A percentile compares a stretch with the other conserved stretches of the same genome.
Evolutionary conservation across 1,284 basidiomycete genomes (phyloP).

Genomic region (Tilletia caries): DNA sequence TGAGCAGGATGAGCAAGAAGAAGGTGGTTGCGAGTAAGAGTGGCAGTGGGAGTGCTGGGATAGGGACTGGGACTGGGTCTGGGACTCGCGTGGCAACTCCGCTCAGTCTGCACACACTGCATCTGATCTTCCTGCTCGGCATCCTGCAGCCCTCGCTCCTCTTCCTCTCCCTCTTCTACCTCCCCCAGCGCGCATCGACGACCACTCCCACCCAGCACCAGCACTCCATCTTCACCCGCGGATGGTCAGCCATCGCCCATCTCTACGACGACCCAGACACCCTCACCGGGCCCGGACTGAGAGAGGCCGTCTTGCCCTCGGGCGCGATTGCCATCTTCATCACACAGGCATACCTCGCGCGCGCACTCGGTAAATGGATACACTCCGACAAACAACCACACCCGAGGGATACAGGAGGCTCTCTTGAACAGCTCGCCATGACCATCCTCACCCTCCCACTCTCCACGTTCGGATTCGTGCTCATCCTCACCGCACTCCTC

Average conservation of each 20-base stretch:
- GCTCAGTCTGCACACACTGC: not conserved
- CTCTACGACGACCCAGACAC: not conserved
- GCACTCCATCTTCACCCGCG: not conserved
- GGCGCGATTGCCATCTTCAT: slow-evolving; percentile 2
- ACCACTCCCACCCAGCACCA: not conserved
- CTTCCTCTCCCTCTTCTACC: not conserved
- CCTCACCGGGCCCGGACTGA: not conserved
- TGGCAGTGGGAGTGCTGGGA: too few species aligned
- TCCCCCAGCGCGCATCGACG: not conserved
- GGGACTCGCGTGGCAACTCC: not conserved
- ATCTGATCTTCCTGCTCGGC: not conserved
- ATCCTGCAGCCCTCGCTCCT: not conserved
- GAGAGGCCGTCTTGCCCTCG: not conserved
- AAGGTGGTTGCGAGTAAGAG: too few species aligned
- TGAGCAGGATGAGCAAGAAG: too few species aligned
- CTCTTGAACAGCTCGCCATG: not conserved
- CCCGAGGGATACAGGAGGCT: not conserved
- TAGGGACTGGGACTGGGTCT: too few species aligned
- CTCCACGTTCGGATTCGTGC: not conserved
- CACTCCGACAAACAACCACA: not conserved
- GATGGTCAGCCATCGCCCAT: not conserved
- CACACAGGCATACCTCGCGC: slow-evolving; percentile 6
- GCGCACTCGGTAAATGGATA: slow-evolving; percentile 7
- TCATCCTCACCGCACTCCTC: not conserved
- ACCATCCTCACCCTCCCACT: not conserved